Base-by-base conservation (phyloP, 2,329 filamentous ascomycete species). In the Teratosphaeria gauchensis region DNA sequence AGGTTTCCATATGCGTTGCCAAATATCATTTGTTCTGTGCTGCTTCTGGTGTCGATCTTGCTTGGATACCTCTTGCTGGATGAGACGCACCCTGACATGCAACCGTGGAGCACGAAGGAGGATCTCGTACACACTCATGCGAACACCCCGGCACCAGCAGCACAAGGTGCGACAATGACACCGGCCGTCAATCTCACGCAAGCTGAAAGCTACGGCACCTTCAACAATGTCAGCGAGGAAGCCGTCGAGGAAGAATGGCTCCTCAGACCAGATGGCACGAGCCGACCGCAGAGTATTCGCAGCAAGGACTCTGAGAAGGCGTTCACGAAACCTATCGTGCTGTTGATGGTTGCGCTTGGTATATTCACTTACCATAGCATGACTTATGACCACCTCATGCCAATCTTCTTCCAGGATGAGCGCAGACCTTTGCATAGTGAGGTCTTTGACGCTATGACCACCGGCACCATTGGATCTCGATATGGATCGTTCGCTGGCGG, bases 361-460 rank as follows among this genome's bases (percentile, higher is more conserved):
- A 89, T 96, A 63, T 96, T 95, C 76, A 94, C 90, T 4, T 95
- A 95, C 71, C 92, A 96, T 74, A 90, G 88, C 42, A 96, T 96
- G 91, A 91, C 88, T 0, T 96, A 90, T 74, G 92, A 96, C 69
- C 89, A 95, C 71, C 81, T 96, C 0, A 80, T 96, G 57, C 92
- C 92, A 7, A 96, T 96, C 60, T 96, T 96, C 75, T 84, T 96
- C 56, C 91, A 96, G 72, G 91, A 96, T 66, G 80, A 85, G 48
- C 81, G 82, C 32, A 76, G 74, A 62, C 70, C 74, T 30, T 69
- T 76, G 53, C 72, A 76, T 51, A 60, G 61, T 14, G 61, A 64
- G 12, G 65, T 62, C 21, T 70, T 76, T 5, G 63, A 74, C 28
- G 59, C 63, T 11, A 52, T 72, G 9, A 62, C 67, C 21, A 48